Evolutionary conservation across 805 yeast species (phyloP).

Genomic region (Nakazawaea ernobii): DNA sequence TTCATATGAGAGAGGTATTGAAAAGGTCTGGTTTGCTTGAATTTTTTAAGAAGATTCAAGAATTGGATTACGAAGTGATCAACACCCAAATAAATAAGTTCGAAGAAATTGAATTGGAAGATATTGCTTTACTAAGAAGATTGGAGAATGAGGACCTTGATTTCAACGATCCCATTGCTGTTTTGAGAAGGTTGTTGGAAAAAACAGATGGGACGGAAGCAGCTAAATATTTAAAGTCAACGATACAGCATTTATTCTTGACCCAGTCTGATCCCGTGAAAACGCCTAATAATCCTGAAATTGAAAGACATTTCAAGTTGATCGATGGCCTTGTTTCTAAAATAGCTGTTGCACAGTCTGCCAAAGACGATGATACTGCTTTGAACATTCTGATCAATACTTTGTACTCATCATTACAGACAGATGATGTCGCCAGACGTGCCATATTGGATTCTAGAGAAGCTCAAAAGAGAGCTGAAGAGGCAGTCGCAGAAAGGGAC

Average conservation of each 20-base stretch:
- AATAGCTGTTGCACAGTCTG: conserved; percentile 42
- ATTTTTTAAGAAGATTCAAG: conserved; percentile 29
- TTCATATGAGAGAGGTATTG: conserved; percentile 41
- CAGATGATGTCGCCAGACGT: conserved; percentile 80
- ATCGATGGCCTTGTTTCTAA: conserved; percentile 52
- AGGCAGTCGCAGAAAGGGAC: conserved; percentile 38
- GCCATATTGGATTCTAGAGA: conserved; percentile 47
- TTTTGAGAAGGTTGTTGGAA: conserved; percentile 53
- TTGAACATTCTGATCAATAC: conserved; percentile 73
- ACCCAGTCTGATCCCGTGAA: conserved; percentile 43
- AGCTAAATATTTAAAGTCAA: conserved; percentile 51
- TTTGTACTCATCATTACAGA: conserved; percentile 63
- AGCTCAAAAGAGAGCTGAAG: conserved; percentile 31
- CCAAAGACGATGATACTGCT: conserved; percentile 55
- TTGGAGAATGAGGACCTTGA: conserved; percentile 40
- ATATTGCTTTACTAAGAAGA: conserved; percentile 34
- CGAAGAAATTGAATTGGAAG: conserved; percentile 33
- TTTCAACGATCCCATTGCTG: conserved; percentile 67
- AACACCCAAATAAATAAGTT: conserved; percentile 37
- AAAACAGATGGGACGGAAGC: conserved; percentile 54
- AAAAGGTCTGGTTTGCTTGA: conserved; percentile 34
- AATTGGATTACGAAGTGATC: conserved; percentile 35
- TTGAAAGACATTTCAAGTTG: conserved; percentile 47
- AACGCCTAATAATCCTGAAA: conserved; percentile 35
- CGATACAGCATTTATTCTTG: conserved; percentile 60